Conservation (phyloP, 805 yeast species). For the Metschnikowia anglica region DNA sequence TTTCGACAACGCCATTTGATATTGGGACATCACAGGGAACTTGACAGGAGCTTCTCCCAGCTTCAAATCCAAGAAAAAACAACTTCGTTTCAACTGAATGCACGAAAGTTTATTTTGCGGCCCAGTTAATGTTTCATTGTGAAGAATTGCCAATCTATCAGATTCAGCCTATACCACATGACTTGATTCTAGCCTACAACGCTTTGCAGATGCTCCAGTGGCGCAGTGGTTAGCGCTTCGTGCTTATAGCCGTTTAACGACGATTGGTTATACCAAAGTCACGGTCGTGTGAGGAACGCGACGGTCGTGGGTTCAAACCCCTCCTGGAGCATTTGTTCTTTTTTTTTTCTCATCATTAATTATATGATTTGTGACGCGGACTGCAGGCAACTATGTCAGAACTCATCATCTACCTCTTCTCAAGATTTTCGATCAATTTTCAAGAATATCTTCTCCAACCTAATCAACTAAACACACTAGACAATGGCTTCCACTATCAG, state of each 20-base stretch:
- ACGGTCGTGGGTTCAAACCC: slow-evolving; percentile 57
- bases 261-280: slow-evolving; percentile 48
- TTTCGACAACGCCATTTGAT: too few relatives aligned
- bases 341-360: slow-evolving; percentile 27
- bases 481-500: slow-evolving; percentile 46
- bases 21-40: too few relatives aligned
- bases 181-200: too few relatives aligned
- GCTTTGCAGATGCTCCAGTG: slow-evolving; percentile 45
- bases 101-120: too few relatives aligned
- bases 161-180: too few relatives aligned
- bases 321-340: slow-evolving; percentile 49
- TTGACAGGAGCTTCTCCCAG: too few relatives aligned
- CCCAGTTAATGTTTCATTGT: too few relatives aligned
- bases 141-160: too few relatives aligned
- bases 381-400: too few relatives aligned
- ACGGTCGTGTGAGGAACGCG: slow-evolving; percentile 57
- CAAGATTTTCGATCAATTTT: slow-evolving; percentile 1
- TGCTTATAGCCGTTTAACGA: slow-evolving; percentile 48
- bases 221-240: slow-evolving; percentile 58
- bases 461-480: not conserved
- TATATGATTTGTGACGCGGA: too few relatives aligned
- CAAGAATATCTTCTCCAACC: not conserved
- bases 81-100: too few relatives aligned
- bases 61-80: too few relatives aligned
- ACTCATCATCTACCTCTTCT: slow-evolving; percentile 6